Evolutionary conservation across 192 early-diverging fungal genomes (phyloP).

Genomic region (Coemansia sp.): DNA sequence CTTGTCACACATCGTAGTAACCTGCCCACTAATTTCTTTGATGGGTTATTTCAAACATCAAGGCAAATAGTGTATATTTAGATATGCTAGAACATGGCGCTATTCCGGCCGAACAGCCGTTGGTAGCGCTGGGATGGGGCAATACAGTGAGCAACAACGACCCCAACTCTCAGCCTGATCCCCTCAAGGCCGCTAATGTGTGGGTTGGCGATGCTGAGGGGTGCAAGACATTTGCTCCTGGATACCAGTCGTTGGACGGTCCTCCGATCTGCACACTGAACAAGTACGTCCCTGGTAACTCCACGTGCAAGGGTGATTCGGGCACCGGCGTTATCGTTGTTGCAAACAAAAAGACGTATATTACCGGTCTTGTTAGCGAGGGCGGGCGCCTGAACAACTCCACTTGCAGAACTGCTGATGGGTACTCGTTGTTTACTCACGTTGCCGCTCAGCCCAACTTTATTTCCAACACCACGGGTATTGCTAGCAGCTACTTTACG

Average conservation of each 20-base stretch:
- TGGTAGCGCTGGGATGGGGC: slow-evolving; percentile 24
- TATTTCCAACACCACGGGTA: slow-evolving; percentile 9
- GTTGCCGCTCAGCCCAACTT: slow-evolving; percentile 5
- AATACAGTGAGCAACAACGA: not conserved
- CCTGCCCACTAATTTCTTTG: too few relatives aligned
- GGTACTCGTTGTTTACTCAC: slow-evolving; percentile 17
- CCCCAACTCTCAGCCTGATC: not conserved
- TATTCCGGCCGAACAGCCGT: not conserved
- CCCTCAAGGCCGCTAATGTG: not conserved
- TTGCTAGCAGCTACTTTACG: not conserved
- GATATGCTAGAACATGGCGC: too few relatives aligned
- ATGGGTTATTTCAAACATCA: too few relatives aligned
- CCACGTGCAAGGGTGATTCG: slow-evolving; percentile 14
- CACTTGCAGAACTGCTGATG: slow-evolving; percentile 8
- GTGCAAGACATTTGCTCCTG: slow-evolving; percentile 2
- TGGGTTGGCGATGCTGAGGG: slow-evolving; percentile 1
- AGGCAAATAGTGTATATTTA: too few relatives aligned
- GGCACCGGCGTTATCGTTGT: slow-evolving; percentile 6
- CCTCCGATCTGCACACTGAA: slow-evolving; percentile 12
- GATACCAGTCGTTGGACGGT: slow-evolving; percentile 4
- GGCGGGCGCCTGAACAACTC: not conserved
- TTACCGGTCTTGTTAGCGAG: slow-evolving; percentile 16
- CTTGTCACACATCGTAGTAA: too few relatives aligned
- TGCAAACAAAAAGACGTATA: not conserved
- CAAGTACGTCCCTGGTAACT: not conserved